A percentile compares a stretch with the other conserved stretches of the same genome.
These are phyloP conservation scores for Kodamaea neixiangensis DNA, from an alignment of 805 yeast genomes.

Conservation along the genomic window DNA sequence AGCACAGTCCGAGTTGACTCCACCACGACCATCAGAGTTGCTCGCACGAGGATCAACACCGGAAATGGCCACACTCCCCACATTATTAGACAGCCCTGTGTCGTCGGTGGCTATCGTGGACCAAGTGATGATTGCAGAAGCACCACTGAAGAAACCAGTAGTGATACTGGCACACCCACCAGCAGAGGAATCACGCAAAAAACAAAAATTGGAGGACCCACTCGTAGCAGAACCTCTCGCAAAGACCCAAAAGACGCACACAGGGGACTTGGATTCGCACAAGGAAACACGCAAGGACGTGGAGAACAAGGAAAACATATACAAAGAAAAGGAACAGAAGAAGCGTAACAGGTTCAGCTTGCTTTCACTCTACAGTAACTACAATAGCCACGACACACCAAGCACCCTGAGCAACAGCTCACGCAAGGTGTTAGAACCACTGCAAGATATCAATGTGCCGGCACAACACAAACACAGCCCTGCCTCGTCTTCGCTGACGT, in stretches of 20 bases:
- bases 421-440: conserved; percentile 36
- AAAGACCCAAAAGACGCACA: neutral
- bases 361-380: conserved; percentile 43
- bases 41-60: conserved; percentile 4
- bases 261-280: neutral
- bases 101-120: conserved; percentile 8
- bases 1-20: conserved; percentile 2
- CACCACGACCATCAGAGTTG: neutral
- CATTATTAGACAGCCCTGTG: conserved; percentile 8
- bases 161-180: conserved; percentile 2
- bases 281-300: conserved; percentile 7
- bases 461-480: conserved; percentile 7
- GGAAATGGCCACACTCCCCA: conserved; percentile 2
- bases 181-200: neutral
- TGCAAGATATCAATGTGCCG: conserved; percentile 27
- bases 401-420: conserved; percentile 11
- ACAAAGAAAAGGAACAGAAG: conserved; percentile 25
- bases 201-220: conserved; percentile 7
- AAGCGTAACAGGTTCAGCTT: conserved; percentile 45
- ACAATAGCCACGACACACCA: conserved; percentile 19
- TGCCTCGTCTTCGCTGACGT: conserved; percentile 4
- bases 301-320: conserved; percentile 29
- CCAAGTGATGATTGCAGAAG: conserved; percentile 9
- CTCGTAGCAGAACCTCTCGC: conserved; percentile 2
- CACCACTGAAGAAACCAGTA: conserved; percentile 10